Conservation (phyloP, 805 yeast species). For the Lipomyces kockii region DNA sequence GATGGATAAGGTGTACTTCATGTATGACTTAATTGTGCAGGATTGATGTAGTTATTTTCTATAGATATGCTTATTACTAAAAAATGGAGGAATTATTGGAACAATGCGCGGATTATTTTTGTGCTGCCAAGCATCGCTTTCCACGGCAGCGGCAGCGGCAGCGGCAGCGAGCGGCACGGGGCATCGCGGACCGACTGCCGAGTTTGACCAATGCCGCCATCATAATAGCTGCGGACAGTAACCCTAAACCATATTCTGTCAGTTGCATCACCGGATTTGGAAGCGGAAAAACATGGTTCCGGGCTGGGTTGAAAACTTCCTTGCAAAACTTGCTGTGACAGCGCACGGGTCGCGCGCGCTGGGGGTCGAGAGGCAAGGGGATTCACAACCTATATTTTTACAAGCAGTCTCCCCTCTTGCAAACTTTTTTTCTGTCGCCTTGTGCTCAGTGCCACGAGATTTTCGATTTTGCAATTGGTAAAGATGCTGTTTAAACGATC, state of each 20-base stretch:
- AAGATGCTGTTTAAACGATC: not conserved
- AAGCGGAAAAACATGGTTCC: conserved; percentile 1
- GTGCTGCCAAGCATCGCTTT: no score
- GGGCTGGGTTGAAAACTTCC: not conserved
- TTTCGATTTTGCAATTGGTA: no score
- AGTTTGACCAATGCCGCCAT: not conserved
- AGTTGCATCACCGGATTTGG: not conserved
- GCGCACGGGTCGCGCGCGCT: not conserved
- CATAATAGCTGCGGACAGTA: not conserved
- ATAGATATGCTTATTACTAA: not conserved
- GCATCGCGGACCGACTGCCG: not conserved
- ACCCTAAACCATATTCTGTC: not conserved
- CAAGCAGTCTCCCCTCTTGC: no score
- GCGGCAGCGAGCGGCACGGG: no score
- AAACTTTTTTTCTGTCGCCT: not conserved
- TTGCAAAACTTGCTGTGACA: not conserved
- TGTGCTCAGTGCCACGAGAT: not conserved
- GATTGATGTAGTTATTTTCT: not conserved
- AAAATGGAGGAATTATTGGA: no score
- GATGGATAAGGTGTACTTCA: not conserved
- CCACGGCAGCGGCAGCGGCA: no score
- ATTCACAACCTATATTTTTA: no score
- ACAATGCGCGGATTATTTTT: no score
- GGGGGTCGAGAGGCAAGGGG: no score
- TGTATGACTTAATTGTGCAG: not conserved